A percentile compares a stretch with the other conserved stretches of the same genome.
phyloP scores from a whole-genome alignment of 345 rosid genomes.

The Iberis pinnata region DNA sequence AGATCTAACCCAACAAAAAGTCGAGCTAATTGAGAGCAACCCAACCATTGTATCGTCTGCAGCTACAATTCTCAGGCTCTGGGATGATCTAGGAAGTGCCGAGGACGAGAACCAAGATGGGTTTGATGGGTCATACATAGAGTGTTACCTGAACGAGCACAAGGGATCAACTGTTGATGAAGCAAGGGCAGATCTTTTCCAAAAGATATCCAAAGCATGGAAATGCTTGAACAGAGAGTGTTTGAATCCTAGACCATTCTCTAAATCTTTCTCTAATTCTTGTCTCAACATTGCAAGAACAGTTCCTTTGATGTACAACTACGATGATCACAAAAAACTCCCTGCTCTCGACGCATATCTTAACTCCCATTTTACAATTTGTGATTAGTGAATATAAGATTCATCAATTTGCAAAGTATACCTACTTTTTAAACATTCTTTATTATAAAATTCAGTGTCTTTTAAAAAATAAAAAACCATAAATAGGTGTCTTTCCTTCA shows the following conservation, averaged over 20 bases:
- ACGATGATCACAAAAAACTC: conserved; percentile 29
- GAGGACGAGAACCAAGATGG: conserved; percentile 56
- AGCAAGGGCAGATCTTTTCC: conserved; percentile 29
- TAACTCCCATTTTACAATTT: neutral
- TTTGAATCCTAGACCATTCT: conserved; percentile 28
- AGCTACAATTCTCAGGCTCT: conserved; percentile 47
- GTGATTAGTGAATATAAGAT: too few species aligned
- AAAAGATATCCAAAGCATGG: conserved; percentile 49
- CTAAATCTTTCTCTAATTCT: conserved; percentile 30
- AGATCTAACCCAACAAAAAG: conserved; percentile 25
- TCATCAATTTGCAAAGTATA: too few species aligned
- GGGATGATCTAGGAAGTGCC: conserved; percentile 63
- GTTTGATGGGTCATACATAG: conserved; percentile 50
- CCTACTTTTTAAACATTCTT: too few species aligned
- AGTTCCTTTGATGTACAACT: conserved; percentile 43
- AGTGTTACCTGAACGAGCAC: conserved; percentile 45
- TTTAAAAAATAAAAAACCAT: too few species aligned
- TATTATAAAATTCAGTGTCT: too few species aligned
- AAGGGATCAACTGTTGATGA: conserved; percentile 24
- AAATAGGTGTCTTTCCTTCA: too few species aligned
- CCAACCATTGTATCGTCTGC: conserved; percentile 36
- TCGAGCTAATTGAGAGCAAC: conserved; percentile 28
- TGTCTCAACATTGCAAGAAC: conserved; percentile 38
- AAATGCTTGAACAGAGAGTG: conserved; percentile 45
- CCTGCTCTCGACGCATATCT: conserved; percentile 15